Base-by-base conservation (phyloP, 129 eudicot species). In the Escallonia rubra region DNA sequence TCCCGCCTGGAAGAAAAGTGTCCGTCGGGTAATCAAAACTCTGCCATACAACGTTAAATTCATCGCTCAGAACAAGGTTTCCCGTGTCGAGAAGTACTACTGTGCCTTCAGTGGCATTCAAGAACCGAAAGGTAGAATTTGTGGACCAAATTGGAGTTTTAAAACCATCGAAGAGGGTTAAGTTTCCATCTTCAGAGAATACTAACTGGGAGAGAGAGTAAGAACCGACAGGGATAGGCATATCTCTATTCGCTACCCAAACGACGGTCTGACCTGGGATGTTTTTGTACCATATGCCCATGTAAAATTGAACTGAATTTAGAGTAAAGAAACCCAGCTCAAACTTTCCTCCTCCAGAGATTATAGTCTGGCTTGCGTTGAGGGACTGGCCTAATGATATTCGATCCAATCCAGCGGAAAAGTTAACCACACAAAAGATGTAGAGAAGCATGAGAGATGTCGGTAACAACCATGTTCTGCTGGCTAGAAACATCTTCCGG, bases 21-120 rank as follows among this genome's bases (percentile, higher is more conserved):
- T 72, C 76, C 0, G 76, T 63, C 5, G 69, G 76, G 51, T 63
- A 4, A 34, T 72, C 76, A 63, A 72, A 61, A 62, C 76, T 72
- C 43, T 62, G 76, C 76, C 76, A 72, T n/a, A 54, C 3, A 15
- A 38, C 3, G 2, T 6, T 10, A 10, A 40, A 52, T 5, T 47
- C 69, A 9, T 43, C 59, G 12, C 63, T 62, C 53, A 72, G 34
- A 34, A 63, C 55, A 5, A 72, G 44, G 55, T 72, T 53, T 15
- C 76, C 76, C 3, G 34, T 34, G 42, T 68, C 53, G 16, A 55
- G 63, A 15, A 68, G 60, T 23, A 23, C 34, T 23, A 23, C 34
- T 5, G 34, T 42, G 10, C 53, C 63, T 10, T 13, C n/a, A 10
- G 15, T 43, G 50, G 72, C 63, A 23, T 57, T 11, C 11, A 54